phyloP scores from a whole-genome alignment of 805 yeast genomes.

The Wickerhamomyces queroliae region DNA sequence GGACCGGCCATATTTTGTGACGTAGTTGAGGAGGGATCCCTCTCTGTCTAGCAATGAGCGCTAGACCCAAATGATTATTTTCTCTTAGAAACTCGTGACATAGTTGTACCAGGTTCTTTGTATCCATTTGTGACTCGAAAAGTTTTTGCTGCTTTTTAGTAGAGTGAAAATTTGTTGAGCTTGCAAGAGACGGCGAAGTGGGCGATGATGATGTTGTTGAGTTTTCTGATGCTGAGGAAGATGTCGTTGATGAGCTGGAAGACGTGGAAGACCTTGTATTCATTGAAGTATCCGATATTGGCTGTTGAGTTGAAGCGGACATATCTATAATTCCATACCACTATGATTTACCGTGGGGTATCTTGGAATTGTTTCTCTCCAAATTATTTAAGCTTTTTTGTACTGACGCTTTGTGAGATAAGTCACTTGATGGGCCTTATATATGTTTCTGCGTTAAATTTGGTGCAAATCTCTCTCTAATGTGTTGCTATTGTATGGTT shows the following conservation, averaged over 20 bases:
- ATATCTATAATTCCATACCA: no score
- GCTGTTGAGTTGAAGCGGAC: no score
- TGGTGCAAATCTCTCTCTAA: no score
- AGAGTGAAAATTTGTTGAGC: neutral
- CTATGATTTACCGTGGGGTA: no score
- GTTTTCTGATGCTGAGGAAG: neutral
- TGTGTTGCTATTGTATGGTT: no score
- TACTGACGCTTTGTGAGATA: no score
- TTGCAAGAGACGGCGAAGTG: neutral
- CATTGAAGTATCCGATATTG: constrained; percentile 15
- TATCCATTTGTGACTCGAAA: neutral
- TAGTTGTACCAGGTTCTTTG: constrained; percentile 33
- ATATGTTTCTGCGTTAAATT: no score
- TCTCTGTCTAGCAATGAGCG: constrained; percentile 71
- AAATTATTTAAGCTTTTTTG: no score
- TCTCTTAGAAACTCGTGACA: constrained; percentile 50
- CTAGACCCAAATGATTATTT: constrained; percentile 69
- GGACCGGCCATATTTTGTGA: constrained; percentile 76
- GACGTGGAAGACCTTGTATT: neutral
- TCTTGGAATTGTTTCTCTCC: no score
- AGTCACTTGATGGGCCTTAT: no score
- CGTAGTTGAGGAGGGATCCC: constrained; percentile 85
- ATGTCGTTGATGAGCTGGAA: neutral
- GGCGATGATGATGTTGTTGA: constrained; percentile 8
- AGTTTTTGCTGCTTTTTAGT: neutral